phyloP scores from a whole-genome alignment of 2,329 filamentous ascomycete species.

The Fusarium albidum region DNA sequence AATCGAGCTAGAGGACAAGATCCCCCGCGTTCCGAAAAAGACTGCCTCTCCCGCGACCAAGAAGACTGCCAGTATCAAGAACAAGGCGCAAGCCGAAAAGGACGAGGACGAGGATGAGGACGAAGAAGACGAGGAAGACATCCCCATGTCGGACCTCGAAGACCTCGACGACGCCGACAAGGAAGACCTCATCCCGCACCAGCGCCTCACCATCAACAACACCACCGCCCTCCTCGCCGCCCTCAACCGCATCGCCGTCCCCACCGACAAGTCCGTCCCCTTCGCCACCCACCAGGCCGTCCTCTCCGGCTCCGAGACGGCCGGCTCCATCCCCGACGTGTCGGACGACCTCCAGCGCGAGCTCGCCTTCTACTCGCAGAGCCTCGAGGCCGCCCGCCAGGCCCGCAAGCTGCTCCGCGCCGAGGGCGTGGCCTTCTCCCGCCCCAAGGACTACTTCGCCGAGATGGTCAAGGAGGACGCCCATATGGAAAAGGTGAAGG shows the following conservation, averaged over 20 bases:
- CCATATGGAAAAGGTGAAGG: conserved; percentile 97
- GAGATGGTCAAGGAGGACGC: conserved; percentile 99
- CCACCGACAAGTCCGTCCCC: conserved; percentile 70
- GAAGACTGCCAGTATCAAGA: conserved; percentile 46
- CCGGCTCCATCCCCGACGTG: conserved; percentile 76
- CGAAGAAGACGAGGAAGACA: conserved; percentile 83
- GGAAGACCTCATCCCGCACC: conserved; percentile 87
- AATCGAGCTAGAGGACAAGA: conserved; percentile 79
- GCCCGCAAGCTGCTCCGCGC: conserved; percentile 79
- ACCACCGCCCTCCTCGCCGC: conserved; percentile 83
- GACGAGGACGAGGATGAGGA: conserved; percentile 68
- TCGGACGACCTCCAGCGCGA: conserved; percentile 94
- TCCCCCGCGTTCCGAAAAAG: conserved; percentile 58
- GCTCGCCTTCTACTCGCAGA: conserved; percentile 91
- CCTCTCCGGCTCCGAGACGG: conserved; percentile 70
- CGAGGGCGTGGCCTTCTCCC: conserved; percentile 85
- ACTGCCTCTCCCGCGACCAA: conserved; percentile 52
- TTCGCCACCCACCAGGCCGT: conserved; percentile 88
- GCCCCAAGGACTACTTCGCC: conserved; percentile 94
- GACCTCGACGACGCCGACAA: conserved; percentile 80
- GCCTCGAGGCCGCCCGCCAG: conserved; percentile 77
- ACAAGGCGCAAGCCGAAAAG: conserved; percentile 33
- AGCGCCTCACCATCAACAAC: conserved; percentile 97
- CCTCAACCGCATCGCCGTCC: conserved; percentile 78
- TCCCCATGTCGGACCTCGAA: conserved; percentile 87